Percentiles rank a stretch among this genome's conserved stretches.
phyloP scores from a whole-genome alignment of 2,329 filamentous ascomycete genomes.

The Clonostachys rosea region DNA sequence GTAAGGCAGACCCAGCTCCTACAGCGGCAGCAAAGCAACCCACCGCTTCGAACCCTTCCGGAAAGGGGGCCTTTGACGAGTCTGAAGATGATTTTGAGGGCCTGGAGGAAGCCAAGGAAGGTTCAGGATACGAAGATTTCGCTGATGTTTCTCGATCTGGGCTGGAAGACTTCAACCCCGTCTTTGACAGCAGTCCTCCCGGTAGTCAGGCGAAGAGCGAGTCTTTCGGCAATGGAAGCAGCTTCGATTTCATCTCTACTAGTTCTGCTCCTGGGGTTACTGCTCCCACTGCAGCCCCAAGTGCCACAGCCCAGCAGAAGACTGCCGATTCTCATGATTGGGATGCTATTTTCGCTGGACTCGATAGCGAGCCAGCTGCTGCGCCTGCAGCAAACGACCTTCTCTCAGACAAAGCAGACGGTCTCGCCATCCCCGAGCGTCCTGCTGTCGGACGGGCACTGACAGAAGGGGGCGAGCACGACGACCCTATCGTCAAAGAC shows the following conservation, averaged over 20 bases:
- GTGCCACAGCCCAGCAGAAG: constrained; percentile 28
- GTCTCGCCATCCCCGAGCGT: constrained; percentile 9
- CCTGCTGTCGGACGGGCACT: constrained; percentile 57
- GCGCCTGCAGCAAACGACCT: constrained; percentile 3
- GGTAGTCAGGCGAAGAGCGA: constrained; percentile 50
- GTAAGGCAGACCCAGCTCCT: constrained; percentile 19
- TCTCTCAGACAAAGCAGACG: constrained; percentile 1
- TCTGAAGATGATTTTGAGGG: constrained; percentile 79
- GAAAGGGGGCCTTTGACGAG: constrained; percentile 63
- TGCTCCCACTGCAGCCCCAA: constrained; percentile 21
- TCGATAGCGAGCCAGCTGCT: constrained; percentile 45
- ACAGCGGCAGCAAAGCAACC: constrained; percentile 18
- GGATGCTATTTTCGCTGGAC: constrained; percentile 87
- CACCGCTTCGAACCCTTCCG: constrained; percentile 19
- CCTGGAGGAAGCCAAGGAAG: constrained; percentile 79
- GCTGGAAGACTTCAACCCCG: constrained; percentile 74
- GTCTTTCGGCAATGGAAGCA: constrained; percentile 49
- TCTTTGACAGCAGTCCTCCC: constrained; percentile 69
- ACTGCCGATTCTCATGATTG: constrained; percentile 67
- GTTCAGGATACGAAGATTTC: constrained; percentile 74
- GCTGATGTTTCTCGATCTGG: constrained; percentile 67
- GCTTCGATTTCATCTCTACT: constrained; percentile 52
- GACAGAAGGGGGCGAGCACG: constrained; percentile 71
- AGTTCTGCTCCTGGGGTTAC: constrained; percentile 20
- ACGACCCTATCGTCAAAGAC: constrained; percentile 88